Base-by-base conservation (phyloP, 345 rosid genomes). In the Citrus medica region DNA sequence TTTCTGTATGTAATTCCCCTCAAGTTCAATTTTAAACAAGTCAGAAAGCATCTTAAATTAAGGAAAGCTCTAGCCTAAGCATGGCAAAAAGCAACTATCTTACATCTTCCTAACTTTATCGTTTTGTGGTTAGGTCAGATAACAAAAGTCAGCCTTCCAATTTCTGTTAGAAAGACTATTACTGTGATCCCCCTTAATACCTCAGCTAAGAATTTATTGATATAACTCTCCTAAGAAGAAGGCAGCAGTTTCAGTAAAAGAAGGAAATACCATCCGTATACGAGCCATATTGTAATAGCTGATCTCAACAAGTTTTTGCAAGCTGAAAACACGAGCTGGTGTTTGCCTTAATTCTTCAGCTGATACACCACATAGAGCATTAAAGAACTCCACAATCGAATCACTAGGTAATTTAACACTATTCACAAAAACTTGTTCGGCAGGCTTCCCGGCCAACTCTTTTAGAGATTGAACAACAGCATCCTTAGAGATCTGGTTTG, bases 211-310 rank as follows among this genome's bases (percentile, higher is more conserved):
- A 77, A 78, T 19, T 17, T 33, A 75, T 24, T 59, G 59, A 59
- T 40, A 70, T 56, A 69, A 69, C 27, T 16, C 35, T 32, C 56
- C 55, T 12, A 73, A 73, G 16, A 62, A 74, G 32, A 46, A n/a
- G 12, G 33, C 22, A 30, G 4, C 5, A 24, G 55, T 40, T 67
- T 67, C 55, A 58, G 64, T 42, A 42, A 51, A 79, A 35, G 78
- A 60, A 84, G 74, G 75, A 58, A 53, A 80, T 94, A 96, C 99
- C 99, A 96, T 87, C 63, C 99, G 93, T 67, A 96, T 96, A 81
- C 98, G 99, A 81, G 97, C 90, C 90, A 92, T 94, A 78, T 96
- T 96, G 91, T 96, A 96, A 83, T 96, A 96, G 86, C 99, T 96
- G 85, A 94, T 96, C 92, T 96, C 99, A 67, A 96, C 97, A 79